These are phyloP conservation scores for Fusarium coicis DNA, from an alignment of 2,329 filamentous ascomycete genomes.

Conservation along the genomic window DNA sequence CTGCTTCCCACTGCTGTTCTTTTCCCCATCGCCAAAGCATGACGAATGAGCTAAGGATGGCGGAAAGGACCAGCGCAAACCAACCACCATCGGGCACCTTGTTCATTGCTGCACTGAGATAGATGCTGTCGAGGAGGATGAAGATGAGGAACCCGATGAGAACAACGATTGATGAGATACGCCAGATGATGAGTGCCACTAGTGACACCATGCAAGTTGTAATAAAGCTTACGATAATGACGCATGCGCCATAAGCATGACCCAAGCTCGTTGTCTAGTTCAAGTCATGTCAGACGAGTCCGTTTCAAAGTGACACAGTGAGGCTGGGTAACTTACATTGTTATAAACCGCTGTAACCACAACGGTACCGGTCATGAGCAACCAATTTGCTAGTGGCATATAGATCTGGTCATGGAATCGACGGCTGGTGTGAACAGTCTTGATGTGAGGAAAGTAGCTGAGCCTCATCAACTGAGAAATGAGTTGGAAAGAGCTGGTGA, in stretches of 20 bases:
- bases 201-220: conserved; percentile 79
- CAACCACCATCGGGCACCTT: conserved; percentile 82
- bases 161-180: conserved; percentile 69
- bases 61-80: conserved; percentile 77
- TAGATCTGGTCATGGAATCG: conserved; percentile 81
- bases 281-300: not conserved
- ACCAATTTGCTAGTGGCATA: conserved; percentile 80
- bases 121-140: conserved; percentile 74
- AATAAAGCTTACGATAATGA: conserved; percentile 83
- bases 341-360: conserved; percentile 79
- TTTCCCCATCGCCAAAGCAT: conserved; percentile 84
- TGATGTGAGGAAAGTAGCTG: conserved; percentile 80
- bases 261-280: conserved; percentile 71
- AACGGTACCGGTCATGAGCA: conserved; percentile 80
- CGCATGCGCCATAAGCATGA: conserved; percentile 81
- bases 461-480: conserved; percentile 77
- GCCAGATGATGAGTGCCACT: conserved; percentile 79
- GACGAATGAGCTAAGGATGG: conserved; percentile 71
- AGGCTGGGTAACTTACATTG: conserved; percentile 58
- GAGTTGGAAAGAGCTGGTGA: conserved; percentile 77
- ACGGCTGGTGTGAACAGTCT: conserved; percentile 76
- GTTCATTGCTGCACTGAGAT: conserved; percentile 73
- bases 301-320: not conserved
- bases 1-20: conserved; percentile 79
- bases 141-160: conserved; percentile 71